phyloP scores from a whole-genome alignment of 2,329 filamentous ascomycete genomes.

The Cordyceps pruinosa region DNA sequence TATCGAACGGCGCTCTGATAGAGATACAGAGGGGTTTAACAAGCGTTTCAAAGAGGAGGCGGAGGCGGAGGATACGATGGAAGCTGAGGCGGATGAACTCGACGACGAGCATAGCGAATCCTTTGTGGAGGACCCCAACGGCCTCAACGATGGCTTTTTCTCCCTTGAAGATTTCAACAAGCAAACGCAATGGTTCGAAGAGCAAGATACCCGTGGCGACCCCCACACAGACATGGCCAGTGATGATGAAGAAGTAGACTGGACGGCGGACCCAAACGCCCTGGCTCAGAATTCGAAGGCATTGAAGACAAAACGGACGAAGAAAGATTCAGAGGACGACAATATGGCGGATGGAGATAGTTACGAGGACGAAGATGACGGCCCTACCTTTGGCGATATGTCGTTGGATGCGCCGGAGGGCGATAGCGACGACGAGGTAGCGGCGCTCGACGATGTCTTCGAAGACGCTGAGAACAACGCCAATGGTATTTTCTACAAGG shows the following conservation, averaged over 20 bases:
- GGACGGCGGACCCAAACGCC: conserved; percentile 68
- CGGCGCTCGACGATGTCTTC: conserved; percentile 43
- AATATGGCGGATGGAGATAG: conserved; percentile 45
- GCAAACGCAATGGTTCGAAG: conserved; percentile 82
- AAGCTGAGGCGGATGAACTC: conserved; percentile 41
- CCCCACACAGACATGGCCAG: conserved; percentile 66
- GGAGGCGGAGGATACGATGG: conserved; percentile 38
- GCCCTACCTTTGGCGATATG: conserved; percentile 77
- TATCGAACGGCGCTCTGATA: conserved; percentile 14
- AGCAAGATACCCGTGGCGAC: conserved; percentile 72
- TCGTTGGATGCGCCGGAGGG: conserved; percentile 68
- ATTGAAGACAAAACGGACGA: conserved; percentile 21
- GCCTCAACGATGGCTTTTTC: conserved; percentile 96
- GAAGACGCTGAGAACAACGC: conserved; percentile 62
- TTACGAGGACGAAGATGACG: conserved; percentile 65
- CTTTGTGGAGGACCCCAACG: conserved; percentile 67
- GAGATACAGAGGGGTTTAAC: conserved; percentile 29
- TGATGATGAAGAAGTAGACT: conserved; percentile 84
- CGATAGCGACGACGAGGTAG: conserved; percentile 56
- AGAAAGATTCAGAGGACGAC: conserved; percentile 20
- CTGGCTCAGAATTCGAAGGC: conserved; percentile 20
- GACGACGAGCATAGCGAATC: conserved; percentile 45
- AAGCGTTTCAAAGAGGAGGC: conserved; percentile 37
- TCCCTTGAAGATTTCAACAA: conserved; percentile 97
- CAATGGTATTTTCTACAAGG: conserved; percentile 82